Evolutionary conservation across 2,329 filamentous ascomycete species (phyloP).

Genomic region (Aspergillus flavus): DNA sequence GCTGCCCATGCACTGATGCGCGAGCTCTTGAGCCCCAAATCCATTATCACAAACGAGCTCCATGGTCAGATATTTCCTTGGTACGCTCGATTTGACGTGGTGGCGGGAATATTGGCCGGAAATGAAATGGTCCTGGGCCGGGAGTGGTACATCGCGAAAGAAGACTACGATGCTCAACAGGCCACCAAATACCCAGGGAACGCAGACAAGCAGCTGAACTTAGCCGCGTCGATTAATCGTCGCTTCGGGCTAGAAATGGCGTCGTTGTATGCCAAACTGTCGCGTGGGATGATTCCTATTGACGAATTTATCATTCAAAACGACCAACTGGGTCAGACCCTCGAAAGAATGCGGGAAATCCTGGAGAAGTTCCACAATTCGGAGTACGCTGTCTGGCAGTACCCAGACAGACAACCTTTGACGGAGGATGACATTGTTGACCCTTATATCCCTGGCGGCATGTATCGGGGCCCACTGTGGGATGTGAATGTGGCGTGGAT

Average conservation of each 20-base stretch:
- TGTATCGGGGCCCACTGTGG: conserved; percentile 73
- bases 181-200: conserved; percentile 62
- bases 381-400: conserved; percentile 64
- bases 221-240: conserved; percentile 66
- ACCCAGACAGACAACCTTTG: conserved; percentile 56
- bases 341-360: conserved; percentile 47
- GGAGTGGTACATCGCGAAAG: conserved; percentile 73
- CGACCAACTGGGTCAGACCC: conserved; percentile 50
- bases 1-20: conserved; percentile 82
- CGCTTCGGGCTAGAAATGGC: conserved; percentile 80
- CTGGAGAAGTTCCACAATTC: conserved; percentile 67
- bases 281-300: conserved; percentile 63
- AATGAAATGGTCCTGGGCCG: conserved; percentile 72
- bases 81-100: conserved; percentile 88
- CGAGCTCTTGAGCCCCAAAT: conserved; percentile 75
- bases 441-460: conserved; percentile 68
- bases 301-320: conserved; percentile 69
- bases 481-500: conserved; percentile 72
- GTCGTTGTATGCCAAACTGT: conserved; percentile 70
- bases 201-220: conserved; percentile 67
- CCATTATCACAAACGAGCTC: conserved; percentile 69
- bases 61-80: conserved; percentile 78
- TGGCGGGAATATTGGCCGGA: conserved; percentile 79
- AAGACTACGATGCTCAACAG: conserved; percentile 65
- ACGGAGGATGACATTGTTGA: conserved; percentile 70